Percentiles rank a stretch among this genome's conserved stretches.
Conservation (phyloP, 2,329 filamentous ascomycete genomes). For the Helotiales sp. region DNA sequence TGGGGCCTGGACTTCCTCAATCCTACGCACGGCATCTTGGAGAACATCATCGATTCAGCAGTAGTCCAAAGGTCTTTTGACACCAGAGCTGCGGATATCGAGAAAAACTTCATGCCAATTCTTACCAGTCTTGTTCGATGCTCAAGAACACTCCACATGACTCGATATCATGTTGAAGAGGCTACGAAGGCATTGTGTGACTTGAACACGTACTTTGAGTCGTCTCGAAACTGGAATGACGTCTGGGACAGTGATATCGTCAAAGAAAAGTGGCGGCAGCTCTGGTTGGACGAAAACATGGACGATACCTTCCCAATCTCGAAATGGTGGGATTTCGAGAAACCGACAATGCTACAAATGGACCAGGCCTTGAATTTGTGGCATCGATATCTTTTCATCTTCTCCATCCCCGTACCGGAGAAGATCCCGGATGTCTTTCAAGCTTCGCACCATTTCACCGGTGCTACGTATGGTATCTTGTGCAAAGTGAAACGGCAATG, state of each 20-base stretch:
- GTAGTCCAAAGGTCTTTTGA: conserved; percentile 45
- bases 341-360: conserved; percentile 51
- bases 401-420: conserved; percentile 51
- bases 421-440: conserved; percentile 60
- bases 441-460: conserved; percentile 65
- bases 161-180: conserved; percentile 48
- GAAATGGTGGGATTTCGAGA: conserved; percentile 52
- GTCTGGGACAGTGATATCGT: conserved; percentile 53
- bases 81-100: conserved; percentile 48
- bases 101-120: conserved; percentile 57
- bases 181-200: conserved; percentile 31
- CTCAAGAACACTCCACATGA: conserved; percentile 52
- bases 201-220: conserved; percentile 44
- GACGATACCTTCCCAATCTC: conserved; percentile 43
- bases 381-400: conserved; percentile 48
- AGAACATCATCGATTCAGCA: conserved; percentile 53
- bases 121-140: conserved; percentile 55
- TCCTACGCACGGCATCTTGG: conserved; percentile 54
- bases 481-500: conserved; percentile 65
- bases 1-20: conserved; percentile 56
- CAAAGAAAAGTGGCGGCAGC: conserved; percentile 51
- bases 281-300: conserved; percentile 51
- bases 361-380: conserved; percentile 53
- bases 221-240: conserved; percentile 51
- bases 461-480: conserved; percentile 63